Evolutionary conservation across 192 early-diverging fungal genomes (phyloP), one percentile per base, ranked within the genome.

Genomic region (Mortierella claussenii): DNA sequence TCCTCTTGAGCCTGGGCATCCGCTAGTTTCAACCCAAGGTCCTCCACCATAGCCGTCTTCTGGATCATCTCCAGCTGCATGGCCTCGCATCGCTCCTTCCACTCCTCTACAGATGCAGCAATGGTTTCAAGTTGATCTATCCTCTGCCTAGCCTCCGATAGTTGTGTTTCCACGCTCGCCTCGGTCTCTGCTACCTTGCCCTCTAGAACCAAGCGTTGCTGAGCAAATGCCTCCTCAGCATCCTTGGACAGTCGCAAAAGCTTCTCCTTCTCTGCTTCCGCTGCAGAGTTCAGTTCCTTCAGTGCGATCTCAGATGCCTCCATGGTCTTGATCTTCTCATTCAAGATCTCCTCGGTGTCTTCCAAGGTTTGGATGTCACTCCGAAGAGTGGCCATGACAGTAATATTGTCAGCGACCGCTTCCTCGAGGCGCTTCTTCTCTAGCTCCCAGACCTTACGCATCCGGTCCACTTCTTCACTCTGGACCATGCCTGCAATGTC

Each of bases 371-470:
- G 76, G 40, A 85, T 83, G 52, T 88, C 81, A 1, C 42, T 34
- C 32, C 70, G 68, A 5, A 81, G 63, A 0, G 59, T 62, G 12
- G 78, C 58, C 13, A 81, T 69, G 15, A 83, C 55, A 6, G 63
- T 71, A 13, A 84, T 80, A 21, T 80, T 52, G 30, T 84, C 63
- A 7, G 59, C 37, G 10, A 80, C 50, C 21, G 51, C 69, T 12
- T 82, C 82, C 45, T 82, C 74, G 0, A 86, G 45, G 18, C 83
- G 65, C 31, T 82, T 79, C 58, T 78, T 81, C 34, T 88, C 87
- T 3, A 65, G 68, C 32, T 86, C 84, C 79, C 80, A 86, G 3
- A 86, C 64, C 28, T 71, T 61, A 50, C 84, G 82, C 33, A 88
- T 68, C 20, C 81, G 84, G 36, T 84, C 82, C 0, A 86, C 66